These are phyloP conservation scores for Candida incommunis DNA, from an alignment of 805 yeast species.

Conservation along the genomic window DNA sequence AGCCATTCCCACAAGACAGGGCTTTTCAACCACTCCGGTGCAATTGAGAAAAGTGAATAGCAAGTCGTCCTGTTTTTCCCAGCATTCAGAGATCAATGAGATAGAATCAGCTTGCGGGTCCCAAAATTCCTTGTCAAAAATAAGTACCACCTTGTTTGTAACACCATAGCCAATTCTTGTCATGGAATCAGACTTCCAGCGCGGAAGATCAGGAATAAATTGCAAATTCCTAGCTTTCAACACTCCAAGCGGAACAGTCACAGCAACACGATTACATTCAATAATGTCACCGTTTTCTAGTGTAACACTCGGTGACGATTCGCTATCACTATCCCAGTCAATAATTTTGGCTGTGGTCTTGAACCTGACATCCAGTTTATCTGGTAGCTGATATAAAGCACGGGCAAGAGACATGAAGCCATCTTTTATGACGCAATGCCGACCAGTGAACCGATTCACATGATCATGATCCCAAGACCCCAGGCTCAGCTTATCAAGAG, in stretches of 20 bases:
- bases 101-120: conserved; percentile 19
- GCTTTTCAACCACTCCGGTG: conserved; percentile 21
- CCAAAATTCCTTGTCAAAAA: conserved; percentile 27
- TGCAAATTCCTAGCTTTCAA: conserved; percentile 24
- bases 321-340: conserved; percentile 20
- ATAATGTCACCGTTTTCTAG: conserved; percentile 27
- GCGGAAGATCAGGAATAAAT: conserved; percentile 28
- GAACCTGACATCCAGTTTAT: conserved; percentile 26
- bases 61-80: conserved; percentile 19
- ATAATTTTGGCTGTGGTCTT: conserved; percentile 24
- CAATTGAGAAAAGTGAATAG: conserved; percentile 27
- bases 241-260: conserved; percentile 28
- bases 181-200: conserved; percentile 26
- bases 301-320: conserved; percentile 18
- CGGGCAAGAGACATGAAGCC: conserved; percentile 23
- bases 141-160: conserved; percentile 25
- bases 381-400: conserved; percentile 25
- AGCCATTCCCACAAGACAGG: conserved; percentile 25
- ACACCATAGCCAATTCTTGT: conserved; percentile 26
- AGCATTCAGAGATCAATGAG: conserved; percentile 17
- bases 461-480: conserved; percentile 29
- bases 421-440: conserved; percentile 23
- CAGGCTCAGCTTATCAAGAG: conserved; percentile 21
- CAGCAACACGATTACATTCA: conserved; percentile 25
- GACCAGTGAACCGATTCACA: conserved; percentile 25